Base-by-base conservation (phyloP, 1,139 yeast species). In the Citeromyces hawaiiensis region DNA sequence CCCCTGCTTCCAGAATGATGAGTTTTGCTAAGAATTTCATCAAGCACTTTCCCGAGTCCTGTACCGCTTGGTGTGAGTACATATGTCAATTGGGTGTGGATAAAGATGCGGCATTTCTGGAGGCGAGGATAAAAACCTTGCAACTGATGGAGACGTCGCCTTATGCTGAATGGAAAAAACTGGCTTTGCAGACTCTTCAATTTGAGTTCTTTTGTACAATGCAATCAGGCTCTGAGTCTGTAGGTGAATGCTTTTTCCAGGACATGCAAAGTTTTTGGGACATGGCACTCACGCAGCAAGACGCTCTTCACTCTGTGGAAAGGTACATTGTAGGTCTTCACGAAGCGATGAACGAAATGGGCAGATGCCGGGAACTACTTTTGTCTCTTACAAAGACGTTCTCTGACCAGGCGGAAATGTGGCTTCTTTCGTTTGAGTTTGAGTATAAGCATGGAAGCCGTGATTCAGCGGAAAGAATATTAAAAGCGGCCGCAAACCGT, bases 381-480 rank as follows among this genome's bases (percentile, higher is more conserved):
- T 44, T 50, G 2, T 39, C 40, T n/a, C 46, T 73, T 25, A 42
- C 63, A 4, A 37, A 38, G 5, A 38, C 21, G 36, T 14, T 19
- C 27, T 8, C 16, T 15, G 13, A 15, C 3, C 65, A 68, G 43
- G 52, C 64, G 13, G 74, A 68, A 19, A 60, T 67, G 9, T 77
- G 82, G 82, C 43, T 73, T 6, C 61, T 55, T 40, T 64, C 66
- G 7, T 52, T 57, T 36, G 60, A 63, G 4, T 64, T 68, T 54
- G 72, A 66, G 43, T 53, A 51, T 37, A 47, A 56, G 29, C 47
- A 59, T 43, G 55, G 56, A 1, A 51, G 49, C 8, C 31, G 42
- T 40, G 32, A 47, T 14, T 36, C 49, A 1, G 56, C 63, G 1
- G 42, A 52, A 0, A 47, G 44, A 2, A 42, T 68, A 1, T 60